Conservation (phyloP, 495 filamentous ascomycete species). For the Astrothelium subdiscretum region DNA sequence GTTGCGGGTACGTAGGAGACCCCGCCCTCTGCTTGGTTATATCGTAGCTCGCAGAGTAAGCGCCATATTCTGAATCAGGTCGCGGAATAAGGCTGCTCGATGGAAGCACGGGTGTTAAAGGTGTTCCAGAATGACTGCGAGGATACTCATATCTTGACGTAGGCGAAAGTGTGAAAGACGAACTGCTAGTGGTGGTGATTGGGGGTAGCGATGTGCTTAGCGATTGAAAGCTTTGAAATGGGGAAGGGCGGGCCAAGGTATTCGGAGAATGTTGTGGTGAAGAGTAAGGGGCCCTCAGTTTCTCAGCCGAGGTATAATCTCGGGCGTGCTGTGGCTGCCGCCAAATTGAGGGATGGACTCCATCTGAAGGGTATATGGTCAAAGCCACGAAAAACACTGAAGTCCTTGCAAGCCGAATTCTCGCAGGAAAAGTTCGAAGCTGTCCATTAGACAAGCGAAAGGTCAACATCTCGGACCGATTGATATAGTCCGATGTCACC, state of each 20-base stretch:
- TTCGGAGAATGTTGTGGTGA: background rate
- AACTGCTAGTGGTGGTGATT: background rate
- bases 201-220: background rate
- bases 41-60: background rate
- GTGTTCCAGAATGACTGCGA: background rate
- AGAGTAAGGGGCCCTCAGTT: background rate
- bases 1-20: background rate
- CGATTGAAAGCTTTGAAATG: background rate
- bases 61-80: background rate
- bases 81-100: background rate
- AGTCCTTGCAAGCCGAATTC: slow-evolving; percentile 21
- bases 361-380: slow-evolving; percentile 7
- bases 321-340: background rate
- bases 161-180: background rate
- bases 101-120: background rate
- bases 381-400: slow-evolving; percentile 24
- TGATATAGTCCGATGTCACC: slow-evolving; percentile 16
- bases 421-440: slow-evolving; percentile 10
- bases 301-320: background rate
- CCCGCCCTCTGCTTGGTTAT: background rate
- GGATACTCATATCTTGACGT: background rate
- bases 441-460: slow-evolving; percentile 16
- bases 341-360: background rate
- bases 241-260: background rate
- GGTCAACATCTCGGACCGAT: slow-evolving; percentile 11